Conservation (phyloP, 139 green algal species). For the Chara braunii region DNA sequence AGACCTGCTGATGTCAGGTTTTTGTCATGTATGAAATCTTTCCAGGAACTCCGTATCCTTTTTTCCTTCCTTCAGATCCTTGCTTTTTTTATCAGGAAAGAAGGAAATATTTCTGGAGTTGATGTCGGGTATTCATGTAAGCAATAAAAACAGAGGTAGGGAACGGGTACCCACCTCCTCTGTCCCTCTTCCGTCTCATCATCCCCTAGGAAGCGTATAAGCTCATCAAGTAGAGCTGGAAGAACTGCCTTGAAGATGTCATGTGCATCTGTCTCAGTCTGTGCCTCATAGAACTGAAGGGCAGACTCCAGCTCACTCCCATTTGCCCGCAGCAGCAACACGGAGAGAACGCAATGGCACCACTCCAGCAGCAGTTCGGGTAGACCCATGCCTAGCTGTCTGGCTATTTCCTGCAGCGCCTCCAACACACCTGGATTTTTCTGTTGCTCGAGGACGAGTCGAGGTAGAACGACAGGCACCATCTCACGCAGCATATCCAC, state of each 20-base stretch:
- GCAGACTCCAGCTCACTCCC: neutral
- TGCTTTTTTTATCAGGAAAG: too few relatives aligned
- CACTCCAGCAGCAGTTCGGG: constrained; percentile 30
- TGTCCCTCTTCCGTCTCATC: neutral
- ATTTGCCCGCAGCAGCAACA: constrained; percentile 20
- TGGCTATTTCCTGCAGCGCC: constrained; percentile 14
- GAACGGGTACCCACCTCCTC: too few relatives aligned
- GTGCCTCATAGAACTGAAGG: constrained; percentile 29
- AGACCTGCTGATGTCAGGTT: too few relatives aligned
- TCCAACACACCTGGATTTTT: neutral
- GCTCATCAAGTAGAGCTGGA: constrained; percentile 21
- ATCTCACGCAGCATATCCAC: constrained; percentile 9
- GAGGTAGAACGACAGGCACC: constrained; percentile 18
- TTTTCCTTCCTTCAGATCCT: too few relatives aligned
- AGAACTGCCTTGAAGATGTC: constrained; percentile 24
- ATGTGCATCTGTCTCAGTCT: neutral
- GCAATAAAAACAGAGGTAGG: too few relatives aligned
- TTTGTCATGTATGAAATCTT: too few relatives aligned
- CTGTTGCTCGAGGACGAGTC: constrained; percentile 14
- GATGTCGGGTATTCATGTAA: too few relatives aligned
- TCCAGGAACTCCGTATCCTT: too few relatives aligned
- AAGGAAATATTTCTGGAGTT: too few relatives aligned
- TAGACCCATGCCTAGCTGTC: constrained; percentile 5
- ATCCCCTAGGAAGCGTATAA: constrained; percentile 23
- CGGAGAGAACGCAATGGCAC: constrained; percentile 10